Conservation (phyloP, 345 rosid genomes). For the Pelargonium nanum region DNA sequence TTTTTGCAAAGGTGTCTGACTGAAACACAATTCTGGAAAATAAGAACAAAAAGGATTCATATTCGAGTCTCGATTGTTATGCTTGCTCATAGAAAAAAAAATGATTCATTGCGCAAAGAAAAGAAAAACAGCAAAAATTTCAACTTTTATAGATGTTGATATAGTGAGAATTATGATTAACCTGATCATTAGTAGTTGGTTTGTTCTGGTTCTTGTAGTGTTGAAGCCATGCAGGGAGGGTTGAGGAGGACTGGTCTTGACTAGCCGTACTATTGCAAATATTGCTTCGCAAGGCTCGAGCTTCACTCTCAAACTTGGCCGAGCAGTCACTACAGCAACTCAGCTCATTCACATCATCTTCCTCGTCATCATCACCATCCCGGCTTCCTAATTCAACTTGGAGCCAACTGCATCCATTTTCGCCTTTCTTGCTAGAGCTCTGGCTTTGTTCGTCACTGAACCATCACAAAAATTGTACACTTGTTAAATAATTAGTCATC, state of each 20-base stretch:
- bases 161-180: constrained; percentile 3
- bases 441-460: constrained; percentile 28
- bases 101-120: not conserved
- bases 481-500: not conserved
- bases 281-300: constrained; percentile 22
- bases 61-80: too few species aligned
- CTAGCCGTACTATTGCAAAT: constrained; percentile 18
- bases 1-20: constrained; percentile 47
- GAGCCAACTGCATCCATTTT: constrained; percentile 12
- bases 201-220: constrained; percentile 49
- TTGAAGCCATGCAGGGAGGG: constrained; percentile 84
- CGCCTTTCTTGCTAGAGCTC: constrained; percentile 33
- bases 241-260: constrained; percentile 18
- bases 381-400: constrained; percentile 21
- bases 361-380: constrained; percentile 21
- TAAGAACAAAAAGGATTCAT: not conserved
- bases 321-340: constrained; percentile 44
- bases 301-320: constrained; percentile 36
- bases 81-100: not conserved
- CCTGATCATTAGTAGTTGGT: constrained; percentile 24
- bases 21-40: constrained; percentile 33
- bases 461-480: not conserved
- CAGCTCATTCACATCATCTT: constrained; percentile 31
- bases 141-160: not conserved
- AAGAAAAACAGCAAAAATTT: not conserved